Evolutionary conservation across 345 rosid genomes (phyloP).

Genomic region (Raphanus sativus): DNA sequence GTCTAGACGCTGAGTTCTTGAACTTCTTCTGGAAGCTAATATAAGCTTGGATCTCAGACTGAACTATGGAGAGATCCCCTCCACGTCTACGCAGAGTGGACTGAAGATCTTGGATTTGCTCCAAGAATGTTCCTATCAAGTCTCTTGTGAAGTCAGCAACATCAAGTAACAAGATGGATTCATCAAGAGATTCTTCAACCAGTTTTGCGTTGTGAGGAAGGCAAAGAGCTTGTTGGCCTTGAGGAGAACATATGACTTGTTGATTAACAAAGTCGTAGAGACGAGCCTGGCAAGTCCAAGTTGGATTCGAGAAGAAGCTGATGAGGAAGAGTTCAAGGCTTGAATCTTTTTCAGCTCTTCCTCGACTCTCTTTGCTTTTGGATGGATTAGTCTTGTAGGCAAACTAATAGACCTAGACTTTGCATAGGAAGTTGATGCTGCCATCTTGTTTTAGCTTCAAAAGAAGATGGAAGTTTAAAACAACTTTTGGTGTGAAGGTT

Average conservation of each 20-base stretch:
- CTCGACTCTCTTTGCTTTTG: conserved; percentile 45
- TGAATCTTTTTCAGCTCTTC: conserved; percentile 46
- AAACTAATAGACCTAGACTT: conserved; percentile 51
- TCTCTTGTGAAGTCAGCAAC: conserved; percentile 45
- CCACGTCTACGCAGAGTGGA: conserved; percentile 57
- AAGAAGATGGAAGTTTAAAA: conserved; percentile 10
- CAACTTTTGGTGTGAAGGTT: conserved; percentile 16
- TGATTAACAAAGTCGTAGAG: conserved; percentile 46
- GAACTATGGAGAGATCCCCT: conserved; percentile 35
- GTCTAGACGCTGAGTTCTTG: conserved; percentile 40
- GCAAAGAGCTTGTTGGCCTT: conserved; percentile 32
- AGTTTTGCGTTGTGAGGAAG: conserved; percentile 19
- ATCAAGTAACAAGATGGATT: conserved; percentile 47
- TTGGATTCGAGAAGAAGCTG: conserved; percentile 38
- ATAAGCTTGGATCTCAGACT: conserved; percentile 41
- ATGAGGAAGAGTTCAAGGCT: conserved; percentile 32
- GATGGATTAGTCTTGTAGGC: conserved; percentile 53
- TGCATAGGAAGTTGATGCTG: conserved; percentile 3
- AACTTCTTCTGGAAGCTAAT: conserved; percentile 49
- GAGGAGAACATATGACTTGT: conserved; percentile 34
- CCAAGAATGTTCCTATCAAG: conserved; percentile 39
- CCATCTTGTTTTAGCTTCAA: conserved; percentile 19
- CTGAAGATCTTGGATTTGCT: conserved; percentile 46
- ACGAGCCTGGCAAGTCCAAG: conserved; percentile 41
- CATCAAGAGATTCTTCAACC: conserved; percentile 46